Base-by-base conservation (phyloP, 73 alveolate species). In the Stentor coeruleus region DNA sequence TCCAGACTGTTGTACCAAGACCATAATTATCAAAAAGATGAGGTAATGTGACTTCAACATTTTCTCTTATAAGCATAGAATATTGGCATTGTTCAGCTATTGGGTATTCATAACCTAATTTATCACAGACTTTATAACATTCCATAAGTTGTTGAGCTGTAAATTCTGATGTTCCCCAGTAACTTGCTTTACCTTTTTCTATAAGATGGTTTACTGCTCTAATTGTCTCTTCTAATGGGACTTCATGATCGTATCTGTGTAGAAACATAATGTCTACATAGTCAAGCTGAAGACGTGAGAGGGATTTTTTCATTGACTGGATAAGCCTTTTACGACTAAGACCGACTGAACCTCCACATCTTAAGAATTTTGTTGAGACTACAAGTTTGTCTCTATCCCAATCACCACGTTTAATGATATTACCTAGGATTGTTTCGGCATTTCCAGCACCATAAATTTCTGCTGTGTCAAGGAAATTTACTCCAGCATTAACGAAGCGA, bases 111-210 rank as follows among this genome's bases (percentile, higher is more conserved):
- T 95, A 84, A 1, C 88, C 84, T 76, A 85, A 72, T 38, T 86
- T 85, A 15, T 80, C 92, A 31, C 97, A 89, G 31, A 93, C 60
- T 38, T 82, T 87, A 14, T 86, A 86, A 39, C 98, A 98, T 85
- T 92, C 97, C 58, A 84, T 59, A 58, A 95, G 88, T 57, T 87
- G 89, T 60, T 89, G 89, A 33, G 98, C 96, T 41, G 97, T 40
- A 99, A 99, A 96, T 83, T 96, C 98, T 6, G 98, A 93, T 0
- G 99, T 96, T 26, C 98, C 99, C 99, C 99, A 96, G 87, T 96
- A 96, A 82, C 91, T 91, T 66, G 99, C 98, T 59, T 86, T 84
- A 30, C 99, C 99, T 80, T 91, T 90, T 81, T 94, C 94, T 6
- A 82, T 85, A 6, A 92, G 74, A 89, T 94, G 91, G 74, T 93